Conservation (phyloP, 1,139 yeast species). For the Geotrichum bryndzae region DNA sequence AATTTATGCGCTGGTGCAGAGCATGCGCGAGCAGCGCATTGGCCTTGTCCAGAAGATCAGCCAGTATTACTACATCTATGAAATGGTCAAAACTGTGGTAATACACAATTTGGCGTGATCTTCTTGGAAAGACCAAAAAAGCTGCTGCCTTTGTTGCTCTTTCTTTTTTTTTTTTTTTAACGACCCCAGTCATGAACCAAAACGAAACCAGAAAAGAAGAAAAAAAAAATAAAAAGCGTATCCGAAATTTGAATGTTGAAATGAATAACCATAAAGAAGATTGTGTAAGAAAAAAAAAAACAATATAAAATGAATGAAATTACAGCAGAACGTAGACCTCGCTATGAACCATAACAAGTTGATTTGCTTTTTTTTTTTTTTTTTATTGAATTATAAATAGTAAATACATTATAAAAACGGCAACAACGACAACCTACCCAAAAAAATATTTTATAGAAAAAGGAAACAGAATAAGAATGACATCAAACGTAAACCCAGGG, state of each 20-base stretch:
- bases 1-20: slow-evolving; percentile 38
- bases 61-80: slow-evolving; percentile 50
- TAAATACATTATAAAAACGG: background rate
- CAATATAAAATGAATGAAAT: no score
- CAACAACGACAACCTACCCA: background rate
- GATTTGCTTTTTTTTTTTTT: no score
- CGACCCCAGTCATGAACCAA: background rate
- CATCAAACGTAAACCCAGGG: background rate
- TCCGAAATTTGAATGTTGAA: no score
- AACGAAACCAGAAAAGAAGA: no score
- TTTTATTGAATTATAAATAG: background rate
- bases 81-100: slow-evolving; percentile 17
- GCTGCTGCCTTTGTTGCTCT: background rate
- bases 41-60: slow-evolving; percentile 62
- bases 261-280: no score
- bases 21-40: slow-evolving; percentile 50
- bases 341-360: no score
- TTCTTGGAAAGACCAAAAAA: background rate
- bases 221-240: background rate
- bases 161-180: background rate
- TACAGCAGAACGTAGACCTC: no score
- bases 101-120: background rate
- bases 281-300: no score
- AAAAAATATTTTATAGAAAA: no score
- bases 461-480: background rate